Evolutionary conservation across 2,329 filamentous ascomycete genomes (phyloP), one percentile per base, ranked within the genome.

Genomic region (Verruconis gallopava): DNA sequence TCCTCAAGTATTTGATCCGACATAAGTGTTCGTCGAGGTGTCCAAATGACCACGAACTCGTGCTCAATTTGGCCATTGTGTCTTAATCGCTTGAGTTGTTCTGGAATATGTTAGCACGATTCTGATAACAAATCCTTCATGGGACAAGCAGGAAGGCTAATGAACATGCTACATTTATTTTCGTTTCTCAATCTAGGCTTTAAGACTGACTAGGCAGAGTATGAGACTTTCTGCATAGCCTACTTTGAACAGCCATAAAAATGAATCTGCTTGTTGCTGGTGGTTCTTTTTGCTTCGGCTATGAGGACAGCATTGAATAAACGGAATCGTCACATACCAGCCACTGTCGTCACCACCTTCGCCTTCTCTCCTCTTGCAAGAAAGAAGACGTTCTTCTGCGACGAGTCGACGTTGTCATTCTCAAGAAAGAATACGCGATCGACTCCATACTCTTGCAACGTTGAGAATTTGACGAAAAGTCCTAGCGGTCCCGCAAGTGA

Each of bases 351-450:
- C 42, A 88, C 81, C 56, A 91, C 81, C 49, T 75, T 81, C 44
- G 83, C 80, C 59, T 85, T 89, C 64, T 96, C 91, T 48, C 86
- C 89, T 55, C 88, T 75, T 14, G 86, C 83, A 51, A 98, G 75
- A 65, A 96, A 98, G 50, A 98, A 75, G 48, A 98, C 77, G 69
- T 95, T 98, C 56, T 84, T 79, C 65, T 96, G 91, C 55, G 81
- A 93, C 14, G 85, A 83, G 62, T 96, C 89, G 60, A 86, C 80
- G 63, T 98, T 96, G 56, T 81, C 77, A 63, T 95, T 96, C 62
- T 98, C 91, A 37, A 98, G 71, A 56, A 95, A 81, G 68, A 96
- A 98, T 51, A 95, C 85, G 62, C 93, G 93, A 62, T 96, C 88
- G 51, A 98, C 88, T 21, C 93, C 93, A 66, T 96, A 95, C 56